These are phyloP conservation scores for Schizophyllum amplum DNA, from an alignment of 1,284 basidiomycete genomes.

Conservation along the genomic window DNA sequence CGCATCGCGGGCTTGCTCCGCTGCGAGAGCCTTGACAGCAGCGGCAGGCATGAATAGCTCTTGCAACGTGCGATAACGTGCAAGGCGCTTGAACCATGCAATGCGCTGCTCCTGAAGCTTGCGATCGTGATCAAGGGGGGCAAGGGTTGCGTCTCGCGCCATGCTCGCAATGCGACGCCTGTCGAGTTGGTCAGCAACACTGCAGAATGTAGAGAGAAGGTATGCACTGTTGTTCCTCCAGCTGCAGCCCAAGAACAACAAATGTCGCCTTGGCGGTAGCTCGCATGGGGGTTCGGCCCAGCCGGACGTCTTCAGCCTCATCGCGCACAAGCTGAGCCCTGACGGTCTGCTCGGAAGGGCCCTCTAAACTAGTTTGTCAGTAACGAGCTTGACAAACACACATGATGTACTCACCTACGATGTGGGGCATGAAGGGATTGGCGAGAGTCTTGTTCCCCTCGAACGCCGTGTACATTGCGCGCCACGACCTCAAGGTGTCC, in stretches of 20 bases:
- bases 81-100: conserved; percentile 2
- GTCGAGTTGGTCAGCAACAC: background rate
- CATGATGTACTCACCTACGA: too few relatives aligned
- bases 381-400: too few relatives aligned
- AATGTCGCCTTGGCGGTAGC: conserved; percentile 1
- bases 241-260: background rate
- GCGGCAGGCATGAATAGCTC: conserved; percentile 6
- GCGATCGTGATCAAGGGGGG: background rate
- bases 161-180: conserved; percentile 4
- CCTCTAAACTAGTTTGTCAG: too few relatives aligned
- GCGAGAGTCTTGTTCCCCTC: too few relatives aligned
- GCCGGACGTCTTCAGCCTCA: background rate
- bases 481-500: too few relatives aligned
- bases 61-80: conserved; percentile 5
- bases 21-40: background rate
- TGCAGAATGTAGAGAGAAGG: background rate
- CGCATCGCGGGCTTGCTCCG: background rate
- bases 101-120: conserved; percentile 4
- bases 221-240: conserved; percentile 8
- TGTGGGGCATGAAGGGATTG: too few relatives aligned
- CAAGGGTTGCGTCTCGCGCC: background rate
- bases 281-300: background rate
- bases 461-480: too few relatives aligned
- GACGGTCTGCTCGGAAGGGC: background rate
- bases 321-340: background rate